Conservation (phyloP, 495 filamentous ascomycete genomes). For the Trichoderma gamsii region DNA sequence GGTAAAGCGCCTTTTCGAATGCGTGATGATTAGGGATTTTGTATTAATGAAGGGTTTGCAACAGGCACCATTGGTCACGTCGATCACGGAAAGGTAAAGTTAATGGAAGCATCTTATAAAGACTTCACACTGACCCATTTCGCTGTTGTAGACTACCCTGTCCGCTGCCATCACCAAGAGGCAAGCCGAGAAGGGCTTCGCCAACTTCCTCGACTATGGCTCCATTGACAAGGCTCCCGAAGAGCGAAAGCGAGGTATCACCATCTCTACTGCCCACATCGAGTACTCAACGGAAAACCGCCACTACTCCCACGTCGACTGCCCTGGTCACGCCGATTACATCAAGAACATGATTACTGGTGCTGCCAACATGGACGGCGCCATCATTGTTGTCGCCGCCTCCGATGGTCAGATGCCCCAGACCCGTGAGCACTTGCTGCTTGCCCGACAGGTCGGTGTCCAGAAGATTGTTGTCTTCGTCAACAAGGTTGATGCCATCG, state of each 20-base stretch:
- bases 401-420: constrained; percentile 99
- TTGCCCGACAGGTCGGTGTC: constrained; percentile 95
- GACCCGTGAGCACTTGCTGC: constrained; percentile 95
- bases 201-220: constrained; percentile 91
- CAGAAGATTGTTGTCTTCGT: constrained; percentile 98
- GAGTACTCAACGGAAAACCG: constrained; percentile 88
- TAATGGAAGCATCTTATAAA: constrained; percentile 2
- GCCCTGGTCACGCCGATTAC: constrained; percentile 99
- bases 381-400: constrained; percentile 96
- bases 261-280: constrained; percentile 96
- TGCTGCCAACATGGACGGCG: constrained; percentile 95
- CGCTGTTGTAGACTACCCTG: constrained; percentile 72
- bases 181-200: constrained; percentile 87
- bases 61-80: constrained; percentile 96
- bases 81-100: constrained; percentile 91
- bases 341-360: constrained; percentile 99
- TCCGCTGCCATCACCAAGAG: constrained; percentile 98
- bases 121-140: background rate
- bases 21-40: constrained; percentile 15
- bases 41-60: constrained; percentile 17
- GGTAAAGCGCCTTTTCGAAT: constrained; percentile 48
- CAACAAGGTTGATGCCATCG: constrained; percentile 95
- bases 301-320: constrained; percentile 99
- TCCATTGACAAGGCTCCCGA: constrained; percentile 98
- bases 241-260: constrained; percentile 99